A percentile compares a stretch with the other conserved stretches of the same genome.
Evolutionary conservation across 1,139 yeast species (phyloP).

Genomic region (Tardiomyces blankii): DNA sequence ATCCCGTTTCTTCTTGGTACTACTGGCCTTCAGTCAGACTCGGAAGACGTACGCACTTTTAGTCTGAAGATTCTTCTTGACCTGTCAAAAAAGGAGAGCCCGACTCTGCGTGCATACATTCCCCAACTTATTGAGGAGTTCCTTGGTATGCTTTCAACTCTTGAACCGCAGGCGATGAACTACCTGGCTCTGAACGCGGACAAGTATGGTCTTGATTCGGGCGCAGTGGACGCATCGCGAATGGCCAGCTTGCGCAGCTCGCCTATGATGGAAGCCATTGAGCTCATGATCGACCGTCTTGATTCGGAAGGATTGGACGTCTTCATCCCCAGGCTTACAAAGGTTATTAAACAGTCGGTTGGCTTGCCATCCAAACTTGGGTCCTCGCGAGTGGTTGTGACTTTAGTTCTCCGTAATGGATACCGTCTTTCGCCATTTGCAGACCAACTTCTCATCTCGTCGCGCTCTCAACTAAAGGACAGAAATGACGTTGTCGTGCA

Average conservation of each 20-base stretch:
- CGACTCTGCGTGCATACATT: slow-evolving; percentile 53
- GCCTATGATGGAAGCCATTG: slow-evolving; percentile 85
- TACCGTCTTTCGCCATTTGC: slow-evolving; percentile 48
- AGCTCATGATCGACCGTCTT: slow-evolving; percentile 48
- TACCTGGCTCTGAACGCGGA: slow-evolving; percentile 82
- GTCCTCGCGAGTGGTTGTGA: slow-evolving; percentile 65
- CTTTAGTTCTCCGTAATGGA: slow-evolving; percentile 39
- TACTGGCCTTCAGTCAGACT: slow-evolving; percentile 72
- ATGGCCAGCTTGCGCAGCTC: slow-evolving; percentile 65
- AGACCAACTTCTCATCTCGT: slow-evolving; percentile 46
- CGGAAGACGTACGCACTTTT: slow-evolving; percentile 72
- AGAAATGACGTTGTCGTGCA: slow-evolving; percentile 62
- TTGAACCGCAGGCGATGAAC: slow-evolving; percentile 87
- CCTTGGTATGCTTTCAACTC: slow-evolving; percentile 62
- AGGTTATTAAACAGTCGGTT: slow-evolving; percentile 53
- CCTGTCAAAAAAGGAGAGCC: slow-evolving; percentile 52
- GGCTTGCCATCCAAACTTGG: slow-evolving; percentile 91
- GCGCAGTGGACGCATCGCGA: slow-evolving; percentile 69
- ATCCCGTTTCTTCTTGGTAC: slow-evolving; percentile 74
- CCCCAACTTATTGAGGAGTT: slow-evolving; percentile 62
- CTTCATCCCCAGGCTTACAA: slow-evolving; percentile 36
- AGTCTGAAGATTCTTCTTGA: slow-evolving; percentile 65
- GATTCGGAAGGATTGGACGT: slow-evolving; percentile 30
- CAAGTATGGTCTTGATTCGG: slow-evolving; percentile 63
- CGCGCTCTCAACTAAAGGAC: slow-evolving; percentile 52